A percentile compares a stretch with the other conserved stretches of the same genome.
These are phyloP conservation scores for Gloeopeniophorella convolvens DNA, from an alignment of 768 basidiomycete species.

Conservation along the genomic window DNA sequence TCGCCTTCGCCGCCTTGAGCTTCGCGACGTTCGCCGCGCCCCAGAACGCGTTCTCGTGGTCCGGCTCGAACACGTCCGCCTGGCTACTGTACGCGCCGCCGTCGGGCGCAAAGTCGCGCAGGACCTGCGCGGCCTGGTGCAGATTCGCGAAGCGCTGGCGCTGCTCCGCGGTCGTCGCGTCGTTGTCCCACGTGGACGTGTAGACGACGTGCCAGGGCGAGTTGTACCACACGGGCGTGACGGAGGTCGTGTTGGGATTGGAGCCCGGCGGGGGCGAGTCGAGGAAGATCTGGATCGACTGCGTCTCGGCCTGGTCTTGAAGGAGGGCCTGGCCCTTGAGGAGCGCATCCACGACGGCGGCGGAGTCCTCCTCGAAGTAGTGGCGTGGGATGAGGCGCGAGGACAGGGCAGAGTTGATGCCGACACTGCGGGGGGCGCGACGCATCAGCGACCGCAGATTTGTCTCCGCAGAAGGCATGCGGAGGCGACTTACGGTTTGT, in stretches of 20 bases:
- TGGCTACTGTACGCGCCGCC: conserved; percentile 21
- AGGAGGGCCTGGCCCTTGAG: not conserved
- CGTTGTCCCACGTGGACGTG: not conserved
- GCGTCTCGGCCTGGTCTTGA: not conserved
- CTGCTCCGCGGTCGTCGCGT: conserved; percentile 2
- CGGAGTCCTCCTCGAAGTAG: not conserved
- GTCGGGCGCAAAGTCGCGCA: conserved; percentile 1
- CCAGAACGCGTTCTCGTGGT: conserved; percentile 11
- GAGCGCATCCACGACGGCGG: not conserved
- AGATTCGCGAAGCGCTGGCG: not conserved
- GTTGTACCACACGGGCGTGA: conserved; percentile 3
- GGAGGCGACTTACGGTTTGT: not conserved
- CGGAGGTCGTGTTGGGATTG: not conserved
- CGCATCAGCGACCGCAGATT: not conserved
- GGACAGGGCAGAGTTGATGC: not conserved
- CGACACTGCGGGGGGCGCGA: not conserved
- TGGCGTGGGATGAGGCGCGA: not conserved
- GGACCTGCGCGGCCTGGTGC: not conserved
- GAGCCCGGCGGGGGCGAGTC: not conserved
- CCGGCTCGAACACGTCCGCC: conserved; percentile 19
- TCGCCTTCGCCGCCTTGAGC: conserved; percentile 13
- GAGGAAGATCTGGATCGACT: not conserved
- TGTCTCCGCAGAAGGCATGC: too few relatives aligned
- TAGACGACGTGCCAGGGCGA: conserved; percentile 8
- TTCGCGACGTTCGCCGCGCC: conserved; percentile 16